A percentile compares a stretch with the other conserved stretches of the same genome.
Evolutionary conservation across 2,329 filamentous ascomycete species (phyloP).

Genomic region (Didymellaceae sp.): DNA sequence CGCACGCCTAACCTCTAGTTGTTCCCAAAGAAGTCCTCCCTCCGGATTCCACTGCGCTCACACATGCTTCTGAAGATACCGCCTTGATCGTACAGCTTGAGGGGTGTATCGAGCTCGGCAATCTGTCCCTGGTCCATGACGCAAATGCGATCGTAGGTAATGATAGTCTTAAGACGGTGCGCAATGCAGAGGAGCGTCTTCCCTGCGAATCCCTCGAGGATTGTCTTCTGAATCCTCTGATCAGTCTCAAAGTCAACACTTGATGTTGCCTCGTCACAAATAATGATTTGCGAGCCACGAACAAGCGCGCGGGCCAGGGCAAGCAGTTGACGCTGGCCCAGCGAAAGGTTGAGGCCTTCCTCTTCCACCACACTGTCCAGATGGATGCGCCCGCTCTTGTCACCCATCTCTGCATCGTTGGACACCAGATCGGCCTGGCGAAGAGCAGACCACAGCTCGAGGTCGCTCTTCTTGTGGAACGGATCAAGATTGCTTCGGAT

Average conservation of each 20-base stretch:
- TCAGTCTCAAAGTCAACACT: conserved; percentile 89
- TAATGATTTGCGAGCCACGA: conserved; percentile 85
- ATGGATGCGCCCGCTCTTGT: conserved; percentile 68
- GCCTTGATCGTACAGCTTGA: conserved; percentile 72
- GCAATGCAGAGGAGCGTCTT: conserved; percentile 92
- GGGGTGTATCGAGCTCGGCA: conserved; percentile 81
- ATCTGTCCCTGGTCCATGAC: conserved; percentile 93
- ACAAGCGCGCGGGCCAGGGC: conserved; percentile 90
- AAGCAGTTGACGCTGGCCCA: conserved; percentile 85
- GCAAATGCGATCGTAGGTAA: conserved; percentile 92
- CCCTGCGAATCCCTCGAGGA: conserved; percentile 81
- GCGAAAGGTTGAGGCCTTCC: conserved; percentile 95
- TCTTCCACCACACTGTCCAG: conserved; percentile 89
- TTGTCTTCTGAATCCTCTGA: conserved; percentile 81
- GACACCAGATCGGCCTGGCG: conserved; percentile 76
- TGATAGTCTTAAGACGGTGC: conserved; percentile 88
- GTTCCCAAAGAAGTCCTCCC: conserved; percentile 54
- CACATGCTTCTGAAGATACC: conserved; percentile 92
- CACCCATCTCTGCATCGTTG: conserved; percentile 54
- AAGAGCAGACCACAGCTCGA: conserved; percentile 78
- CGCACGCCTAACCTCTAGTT: conserved; percentile 8
- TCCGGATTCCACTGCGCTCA: conserved; percentile 77
- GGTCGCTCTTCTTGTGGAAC: conserved; percentile 77
- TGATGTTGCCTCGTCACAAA: conserved; percentile 95
- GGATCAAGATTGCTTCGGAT: conserved; percentile 82